Evolutionary conservation across 176 grass and related monocot genomes (phyloP).

Genomic region (Poa annua): DNA sequence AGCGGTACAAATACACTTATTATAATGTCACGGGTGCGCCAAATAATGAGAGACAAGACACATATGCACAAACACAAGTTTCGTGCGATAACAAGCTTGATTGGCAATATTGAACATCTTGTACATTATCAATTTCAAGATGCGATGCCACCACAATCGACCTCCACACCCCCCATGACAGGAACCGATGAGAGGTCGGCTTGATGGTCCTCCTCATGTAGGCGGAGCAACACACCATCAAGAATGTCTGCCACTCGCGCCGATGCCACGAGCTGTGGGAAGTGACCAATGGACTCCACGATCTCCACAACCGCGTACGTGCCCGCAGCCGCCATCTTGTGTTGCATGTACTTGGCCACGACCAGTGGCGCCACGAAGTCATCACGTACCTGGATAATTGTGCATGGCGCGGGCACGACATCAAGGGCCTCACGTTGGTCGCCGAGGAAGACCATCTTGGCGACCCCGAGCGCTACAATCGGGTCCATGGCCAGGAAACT

Average conservation of each 20-base stretch:
- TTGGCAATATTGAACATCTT: background rate
- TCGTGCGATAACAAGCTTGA: background rate
- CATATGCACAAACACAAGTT: background rate
- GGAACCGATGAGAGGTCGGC: too few relatives aligned
- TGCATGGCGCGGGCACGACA: conserved; percentile 51
- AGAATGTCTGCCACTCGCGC: conserved; percentile 46
- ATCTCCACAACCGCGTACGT: conserved; percentile 33
- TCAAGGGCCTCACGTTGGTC: conserved; percentile 55
- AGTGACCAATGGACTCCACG: conserved; percentile 64
- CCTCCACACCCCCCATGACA: background rate
- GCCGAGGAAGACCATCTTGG: conserved; percentile 67
- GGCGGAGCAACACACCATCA: conserved; percentile 41
- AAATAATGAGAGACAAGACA: too few relatives aligned
- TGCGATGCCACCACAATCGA: background rate
- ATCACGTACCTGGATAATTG: conserved; percentile 43
- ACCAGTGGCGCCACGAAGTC: conserved; percentile 56
- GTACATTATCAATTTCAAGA: background rate
- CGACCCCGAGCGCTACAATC: conserved; percentile 44
- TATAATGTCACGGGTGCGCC: too few relatives aligned
- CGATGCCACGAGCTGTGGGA: conserved; percentile 62
- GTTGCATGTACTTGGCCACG: conserved; percentile 60
- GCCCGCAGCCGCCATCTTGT: conserved; percentile 13
- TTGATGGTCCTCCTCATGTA: background rate
- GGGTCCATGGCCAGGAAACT: conserved; percentile 68
- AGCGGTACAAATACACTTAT: too few relatives aligned